phyloP scores from a whole-genome alignment of 352 stramenopile species.

The Plasmopara viticola region DNA sequence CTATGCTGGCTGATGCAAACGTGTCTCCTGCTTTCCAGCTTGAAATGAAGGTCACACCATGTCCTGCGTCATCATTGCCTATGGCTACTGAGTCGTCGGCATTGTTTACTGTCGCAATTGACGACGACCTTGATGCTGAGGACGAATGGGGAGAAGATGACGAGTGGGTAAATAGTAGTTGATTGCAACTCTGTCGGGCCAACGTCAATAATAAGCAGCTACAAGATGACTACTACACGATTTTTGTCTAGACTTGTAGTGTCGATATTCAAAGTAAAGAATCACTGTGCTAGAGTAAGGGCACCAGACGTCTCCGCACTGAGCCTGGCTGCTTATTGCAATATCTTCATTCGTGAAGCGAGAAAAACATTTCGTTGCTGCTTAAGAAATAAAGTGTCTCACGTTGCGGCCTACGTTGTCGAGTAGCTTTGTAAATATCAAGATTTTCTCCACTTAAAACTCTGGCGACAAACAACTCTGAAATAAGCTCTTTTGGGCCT shows the following conservation, averaged over 20 bases:
- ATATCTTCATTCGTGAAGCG: slow-evolving; percentile 27
- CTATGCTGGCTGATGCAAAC: slow-evolving; percentile 19
- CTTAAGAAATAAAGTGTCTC: slow-evolving; percentile 36
- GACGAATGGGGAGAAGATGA: slow-evolving; percentile 74
- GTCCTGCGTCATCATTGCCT: slow-evolving; percentile 19
- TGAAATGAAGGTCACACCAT: slow-evolving; percentile 1
- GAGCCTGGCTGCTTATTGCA: slow-evolving; percentile 8
- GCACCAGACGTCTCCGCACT: slow-evolving; percentile 10
- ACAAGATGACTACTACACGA: slow-evolving; percentile 3
- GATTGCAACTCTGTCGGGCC: slow-evolving; percentile 8
- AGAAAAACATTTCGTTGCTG: slow-evolving; percentile 22
- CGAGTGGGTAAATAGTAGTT: slow-evolving; percentile 76
- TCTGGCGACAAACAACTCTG: slow-evolving; percentile 21
- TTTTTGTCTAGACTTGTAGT: neutral
- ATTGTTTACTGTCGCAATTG: slow-evolving; percentile 62
- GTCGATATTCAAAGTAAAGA: no score
- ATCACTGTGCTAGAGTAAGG: neutral
- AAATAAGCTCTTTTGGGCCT: slow-evolving; percentile 63
- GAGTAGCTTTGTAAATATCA: slow-evolving; percentile 23
- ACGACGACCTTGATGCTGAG: slow-evolving; percentile 41
- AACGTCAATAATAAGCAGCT: slow-evolving; percentile 1
- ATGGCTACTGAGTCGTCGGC: slow-evolving; percentile 34
- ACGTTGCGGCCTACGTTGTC: no score
- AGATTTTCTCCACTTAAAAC: slow-evolving; percentile 19
- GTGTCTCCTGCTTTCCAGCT: slow-evolving; percentile 11